Base-by-base conservation (phyloP, 805 yeast species). In the Wickerhamomyces chaumierensis region DNA sequence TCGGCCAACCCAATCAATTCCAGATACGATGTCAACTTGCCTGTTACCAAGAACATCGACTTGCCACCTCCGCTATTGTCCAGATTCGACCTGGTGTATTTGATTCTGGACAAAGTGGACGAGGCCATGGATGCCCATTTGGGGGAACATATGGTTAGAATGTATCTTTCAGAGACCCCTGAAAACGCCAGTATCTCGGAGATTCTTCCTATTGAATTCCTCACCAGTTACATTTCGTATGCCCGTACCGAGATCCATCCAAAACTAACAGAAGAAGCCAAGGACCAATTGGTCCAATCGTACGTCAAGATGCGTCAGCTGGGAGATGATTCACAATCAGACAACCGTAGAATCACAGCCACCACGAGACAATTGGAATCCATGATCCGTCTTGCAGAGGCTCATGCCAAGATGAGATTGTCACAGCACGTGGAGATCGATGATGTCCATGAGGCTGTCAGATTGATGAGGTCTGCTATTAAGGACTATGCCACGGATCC, bases 401-500 rank as follows among this genome's bases (percentile, higher is more conserved):
- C 97, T 0, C 97, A 92, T 57, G 98, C 99, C 2, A 88, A 87
- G 62, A 84, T 92, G 95, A 76, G 95, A 50, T 67, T 92, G 23
- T 72, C 90, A 1, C 62, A 68, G 2, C 56, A 50, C 1, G 99
- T 92, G 5, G 81, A 78, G 39, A 66, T 82, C 19, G 69, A 68
- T 21, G 99, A 92, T 58, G 98, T 92, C 5, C 69, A 71, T 43
- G 99, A 92, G 57, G 95, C 97, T 0, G 96, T 88, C 3, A 73
- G 99, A 48, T 68, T 92, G 48, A 92, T 90, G 56, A 78, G 82
- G 50, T 75, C 94, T 3, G 99, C 99, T 13, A 84, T 92, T 47
- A 92, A 92, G 58, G 97, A 92, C 47, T 92, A 92, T 57, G 99
- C 99, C 14, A 92, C 96, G 3, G 99, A 92, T 63, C 98, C 98